phyloP scores from a whole-genome alignment of 345 rosid species.

The Salix koriyanagi region DNA sequence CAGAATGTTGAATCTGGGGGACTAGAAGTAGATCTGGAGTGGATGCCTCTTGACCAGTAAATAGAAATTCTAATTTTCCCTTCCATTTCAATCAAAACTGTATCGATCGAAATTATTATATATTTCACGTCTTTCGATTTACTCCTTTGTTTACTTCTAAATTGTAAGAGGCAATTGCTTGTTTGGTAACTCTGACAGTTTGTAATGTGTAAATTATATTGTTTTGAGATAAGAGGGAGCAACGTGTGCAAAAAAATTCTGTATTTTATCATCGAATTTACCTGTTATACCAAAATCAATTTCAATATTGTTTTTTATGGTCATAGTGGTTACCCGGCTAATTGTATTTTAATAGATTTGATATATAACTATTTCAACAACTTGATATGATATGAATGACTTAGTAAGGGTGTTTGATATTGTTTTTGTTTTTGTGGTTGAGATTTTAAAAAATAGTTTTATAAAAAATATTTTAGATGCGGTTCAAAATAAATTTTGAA shows the following conservation, averaged over 20 bases:
- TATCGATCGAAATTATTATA: neutral
- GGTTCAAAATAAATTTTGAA: no score
- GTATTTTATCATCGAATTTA: neutral
- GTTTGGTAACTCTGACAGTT: neutral
- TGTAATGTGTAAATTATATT: neutral
- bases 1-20: conserved; percentile 97
- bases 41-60: conserved; percentile 77
- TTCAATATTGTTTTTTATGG: no score
- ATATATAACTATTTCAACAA: no score
- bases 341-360: no score
- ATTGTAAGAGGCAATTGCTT: neutral
- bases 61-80: neutral
- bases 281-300: no score
- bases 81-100: conserved; percentile 2
- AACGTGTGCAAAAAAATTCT: neutral
- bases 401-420: no score
- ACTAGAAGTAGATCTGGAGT: conserved; percentile 67
- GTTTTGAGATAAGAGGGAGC: neutral
- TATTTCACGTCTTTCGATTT: neutral
- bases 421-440: no score
- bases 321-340: no score
- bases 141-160: neutral
- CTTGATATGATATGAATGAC: no score
- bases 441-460: no score
- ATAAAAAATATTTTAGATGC: no score